These are phyloP conservation scores for Pyrenophora graminea DNA, from an alignment of 2,329 filamentous ascomycete species.

Conservation along the genomic window DNA sequence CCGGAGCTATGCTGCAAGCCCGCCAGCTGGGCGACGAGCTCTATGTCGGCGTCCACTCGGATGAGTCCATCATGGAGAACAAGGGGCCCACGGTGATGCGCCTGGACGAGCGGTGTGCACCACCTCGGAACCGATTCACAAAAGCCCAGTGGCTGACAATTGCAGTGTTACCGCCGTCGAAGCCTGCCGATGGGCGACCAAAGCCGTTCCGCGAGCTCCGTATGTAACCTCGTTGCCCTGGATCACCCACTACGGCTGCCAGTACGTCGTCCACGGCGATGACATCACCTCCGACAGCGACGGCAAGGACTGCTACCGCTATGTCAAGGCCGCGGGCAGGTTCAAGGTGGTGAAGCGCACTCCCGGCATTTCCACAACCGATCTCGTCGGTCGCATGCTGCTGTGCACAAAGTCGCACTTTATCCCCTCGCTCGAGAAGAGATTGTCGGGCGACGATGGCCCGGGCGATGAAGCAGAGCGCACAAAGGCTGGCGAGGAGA, in stretches of 20 bases:
- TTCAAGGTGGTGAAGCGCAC: slow-evolving; percentile 98
- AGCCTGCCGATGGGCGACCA: slow-evolving; percentile 92
- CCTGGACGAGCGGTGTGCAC: slow-evolving; percentile 73
- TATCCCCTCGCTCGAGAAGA: slow-evolving; percentile 75
- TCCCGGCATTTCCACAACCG: slow-evolving; percentile 94
- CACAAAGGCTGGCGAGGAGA: slow-evolving; percentile 64
- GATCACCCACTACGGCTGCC: slow-evolving; percentile 94
- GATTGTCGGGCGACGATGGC: slow-evolving; percentile 73
- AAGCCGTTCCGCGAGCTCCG: slow-evolving; percentile 80
- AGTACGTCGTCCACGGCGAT: slow-evolving; percentile 94
- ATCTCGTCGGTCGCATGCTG: slow-evolving; percentile 97
- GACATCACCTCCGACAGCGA: slow-evolving; percentile 94
- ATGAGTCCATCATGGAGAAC: slow-evolving; percentile 93
- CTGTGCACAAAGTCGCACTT: slow-evolving; percentile 94
- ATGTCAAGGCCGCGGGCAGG: slow-evolving; percentile 88
- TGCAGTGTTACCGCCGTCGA: slow-evolving; percentile 81
- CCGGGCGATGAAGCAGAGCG: slow-evolving; percentile 71
- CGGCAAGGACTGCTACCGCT: slow-evolving; percentile 96
- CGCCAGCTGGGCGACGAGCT: slow-evolving; percentile 88
- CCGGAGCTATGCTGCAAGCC: slow-evolving; percentile 94
- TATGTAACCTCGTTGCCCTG: slow-evolving; percentile 94
- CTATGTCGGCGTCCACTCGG: slow-evolving; percentile 90
- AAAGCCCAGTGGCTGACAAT: slow-evolving; percentile 13
- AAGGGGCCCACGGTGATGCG: slow-evolving; percentile 99
- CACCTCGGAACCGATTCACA: slow-evolving; percentile 8